Evolutionary conservation across 1,139 yeast genomes (phyloP), one percentile per base, ranked within the genome.

Genomic region (Hanseniaspora gamundiae): DNA sequence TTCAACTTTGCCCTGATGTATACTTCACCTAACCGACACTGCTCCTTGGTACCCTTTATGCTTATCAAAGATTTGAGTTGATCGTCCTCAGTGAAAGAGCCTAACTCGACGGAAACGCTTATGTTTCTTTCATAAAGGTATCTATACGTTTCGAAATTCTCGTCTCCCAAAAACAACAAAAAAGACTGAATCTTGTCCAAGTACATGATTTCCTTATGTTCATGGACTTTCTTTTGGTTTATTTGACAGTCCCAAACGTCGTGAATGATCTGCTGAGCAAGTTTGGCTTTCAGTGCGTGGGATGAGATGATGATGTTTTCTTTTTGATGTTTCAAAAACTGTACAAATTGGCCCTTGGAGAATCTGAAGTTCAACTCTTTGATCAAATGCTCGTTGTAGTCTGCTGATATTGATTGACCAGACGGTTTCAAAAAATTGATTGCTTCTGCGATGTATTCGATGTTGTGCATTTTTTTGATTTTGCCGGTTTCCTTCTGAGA

Each of bases 1-100:
- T 61, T 62, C 44, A 72, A 19, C 13, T 17, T 16, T 7, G 20
- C 24, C 16, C 36, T 33, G 11, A 33, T 33, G 24, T 33, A 33
- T 11, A 33, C 36, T 9, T 33, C 36, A 17, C 20, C 36, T 13
- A 33, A 19, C 19, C 19, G 10, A 33, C 36, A 33, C n/a, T 17
- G 20, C 22, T 33, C 24, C 19, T 33, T 16, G 8, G 36, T 17
- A n/a, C 36, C 36, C 9, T 33, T 17, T 2, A 33, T 17, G 3
- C 36, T 17, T 13, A 33, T 19, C n/a, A 19, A 33, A 9, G 36
- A 17, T 33, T 19, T 33, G 2, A 19, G 13, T 28, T 10, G 21
- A 7, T 17, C 21, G 6, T 33, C 22, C 10, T 33, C 36, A 17
- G 17, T 19, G 22, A 8, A 13, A 17, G n/a, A 10, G 11, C 22